Evolutionary conservation across 2,329 filamentous ascomycete species (phyloP), one percentile per base, ranked within the genome.

Genomic region (Hymenoscyphus scutula): DNA sequence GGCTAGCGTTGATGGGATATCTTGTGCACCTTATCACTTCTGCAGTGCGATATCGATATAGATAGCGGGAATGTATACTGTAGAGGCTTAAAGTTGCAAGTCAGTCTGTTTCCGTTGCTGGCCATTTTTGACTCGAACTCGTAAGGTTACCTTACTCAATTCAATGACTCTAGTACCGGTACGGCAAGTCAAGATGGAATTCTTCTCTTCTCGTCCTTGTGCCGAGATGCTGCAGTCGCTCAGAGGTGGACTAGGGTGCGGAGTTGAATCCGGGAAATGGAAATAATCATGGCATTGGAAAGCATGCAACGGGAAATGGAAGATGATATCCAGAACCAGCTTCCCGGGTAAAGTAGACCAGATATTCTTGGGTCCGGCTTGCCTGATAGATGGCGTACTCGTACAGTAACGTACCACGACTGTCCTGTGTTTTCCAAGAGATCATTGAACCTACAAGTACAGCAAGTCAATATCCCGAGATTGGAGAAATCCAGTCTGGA

Each of bases 241-340:
- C 41, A 10, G 11, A 32, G 30, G 11, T 32, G 11, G 32, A 34
- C 32, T 48, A 23, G 41, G 17, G 41, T 23, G n/a, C 19, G 41
- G 41, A 48, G 41, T 48, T 11, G 41, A 48, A 48, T 23, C 19
- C 19, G 41, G 41, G 41, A 48, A 25, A 48, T 48, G 23, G 19
- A 41, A 48, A 25, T n/a, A 48, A 48, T 48, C 41, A 48, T 48
- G 41, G 41, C 41, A 48, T 6, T 48, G n/a, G 41, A 23, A 48
- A 25, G 23, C 11, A 48, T 25, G 41, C 19, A 45, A 19, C 17
- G 41, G 41, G 17, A 45, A 45, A 45, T 19, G 41, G 17, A 45
- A 19, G 17, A 19, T 45, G 41, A 48, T 17, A 8, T 48, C 41
- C 41, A 48, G 41, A n/a, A 48, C n/a, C n/a, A n/a, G n/a, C n/a